Evolutionary conservation across 2,329 filamentous ascomycete genomes (phyloP).

Genomic region (Albifimbria verrucaria): DNA sequence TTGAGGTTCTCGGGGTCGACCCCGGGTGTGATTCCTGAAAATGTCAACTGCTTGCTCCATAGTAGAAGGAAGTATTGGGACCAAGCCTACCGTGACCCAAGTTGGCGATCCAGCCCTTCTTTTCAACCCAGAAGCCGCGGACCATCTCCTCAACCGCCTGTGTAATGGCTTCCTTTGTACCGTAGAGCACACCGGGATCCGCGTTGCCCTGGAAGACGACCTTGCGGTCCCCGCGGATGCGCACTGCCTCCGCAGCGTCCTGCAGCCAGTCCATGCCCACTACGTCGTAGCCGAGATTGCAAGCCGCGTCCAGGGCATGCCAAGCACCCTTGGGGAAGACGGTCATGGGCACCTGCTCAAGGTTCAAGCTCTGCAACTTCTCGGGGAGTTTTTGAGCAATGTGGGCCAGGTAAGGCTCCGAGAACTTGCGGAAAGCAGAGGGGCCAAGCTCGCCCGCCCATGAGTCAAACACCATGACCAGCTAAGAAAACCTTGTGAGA

Average conservation of each 20-base stretch:
- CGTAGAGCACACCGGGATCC: constrained; percentile 90
- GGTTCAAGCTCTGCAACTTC: constrained; percentile 67
- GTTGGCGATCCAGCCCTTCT: constrained; percentile 95
- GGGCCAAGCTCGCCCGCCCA: constrained; percentile 96
- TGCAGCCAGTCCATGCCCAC: constrained; percentile 95
- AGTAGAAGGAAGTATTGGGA: background rate
- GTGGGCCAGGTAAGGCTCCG: constrained; percentile 79
- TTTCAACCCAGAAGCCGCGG: constrained; percentile 72
- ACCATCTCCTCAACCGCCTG: constrained; percentile 83
- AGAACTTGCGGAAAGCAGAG: constrained; percentile 76
- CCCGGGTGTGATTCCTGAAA: constrained; percentile 81
- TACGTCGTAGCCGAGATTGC: constrained; percentile 86
- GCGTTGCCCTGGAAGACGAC: constrained; percentile 91
- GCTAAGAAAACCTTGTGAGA: constrained; percentile 36
- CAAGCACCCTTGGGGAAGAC: constrained; percentile 98
- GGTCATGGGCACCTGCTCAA: constrained; percentile 88
- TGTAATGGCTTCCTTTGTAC: constrained; percentile 76
- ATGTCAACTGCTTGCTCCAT: constrained; percentile 1
- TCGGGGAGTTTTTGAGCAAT: constrained; percentile 79
- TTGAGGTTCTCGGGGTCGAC: constrained; percentile 91
- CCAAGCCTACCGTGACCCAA: constrained; percentile 77
- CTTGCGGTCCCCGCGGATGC: constrained; percentile 69
- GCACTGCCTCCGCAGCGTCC: constrained; percentile 79
- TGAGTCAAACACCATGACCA: constrained; percentile 96
- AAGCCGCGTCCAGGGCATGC: constrained; percentile 86